phyloP scores from a whole-genome alignment of 2,329 filamentous ascomycete species.

The Clarireedia hainanense region DNA sequence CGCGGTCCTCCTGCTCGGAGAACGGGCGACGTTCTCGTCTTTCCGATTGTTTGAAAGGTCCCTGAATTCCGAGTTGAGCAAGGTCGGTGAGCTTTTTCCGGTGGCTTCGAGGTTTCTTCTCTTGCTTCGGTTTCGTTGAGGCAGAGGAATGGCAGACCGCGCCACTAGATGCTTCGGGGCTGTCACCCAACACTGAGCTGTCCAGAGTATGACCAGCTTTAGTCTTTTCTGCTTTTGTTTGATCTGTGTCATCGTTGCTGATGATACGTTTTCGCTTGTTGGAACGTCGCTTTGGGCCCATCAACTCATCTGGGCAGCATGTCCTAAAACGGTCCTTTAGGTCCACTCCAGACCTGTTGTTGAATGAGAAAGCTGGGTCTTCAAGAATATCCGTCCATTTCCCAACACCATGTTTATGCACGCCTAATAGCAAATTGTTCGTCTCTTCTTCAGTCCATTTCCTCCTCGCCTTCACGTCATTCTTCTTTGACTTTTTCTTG shows the following conservation, averaged over 20 bases:
- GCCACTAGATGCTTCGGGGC: too few relatives aligned
- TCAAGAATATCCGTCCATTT: constrained; percentile 59
- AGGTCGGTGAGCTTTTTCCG: constrained; percentile 49
- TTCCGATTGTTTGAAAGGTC: constrained; percentile 54
- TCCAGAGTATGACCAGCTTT: constrained; percentile 46
- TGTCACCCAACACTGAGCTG: constrained; percentile 39
- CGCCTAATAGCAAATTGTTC: constrained; percentile 52
- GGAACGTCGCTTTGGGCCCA: constrained; percentile 31
- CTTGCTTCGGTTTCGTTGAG: constrained; percentile 6
- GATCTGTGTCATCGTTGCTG: not conserved
- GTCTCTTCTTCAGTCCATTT: constrained; percentile 62
- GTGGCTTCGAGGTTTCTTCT: constrained; percentile 44
- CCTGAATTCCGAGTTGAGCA: constrained; percentile 50
- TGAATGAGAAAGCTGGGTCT: constrained; percentile 52
- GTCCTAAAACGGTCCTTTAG: constrained; percentile 60
- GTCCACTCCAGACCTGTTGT: constrained; percentile 52
- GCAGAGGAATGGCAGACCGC: too few relatives aligned
- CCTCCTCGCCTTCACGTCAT: constrained; percentile 48
- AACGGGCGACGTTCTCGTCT: constrained; percentile 54
- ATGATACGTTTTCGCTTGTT: not conserved
- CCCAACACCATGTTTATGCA: constrained; percentile 54
- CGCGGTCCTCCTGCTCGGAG: constrained; percentile 53
- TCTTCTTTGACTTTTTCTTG: constrained; percentile 39
- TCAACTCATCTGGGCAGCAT: constrained; percentile 55
- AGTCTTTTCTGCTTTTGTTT: constrained; percentile 28